Base-by-base conservation (phyloP, 805 yeast genomes). In the Maudiozyma bulderi region DNA sequence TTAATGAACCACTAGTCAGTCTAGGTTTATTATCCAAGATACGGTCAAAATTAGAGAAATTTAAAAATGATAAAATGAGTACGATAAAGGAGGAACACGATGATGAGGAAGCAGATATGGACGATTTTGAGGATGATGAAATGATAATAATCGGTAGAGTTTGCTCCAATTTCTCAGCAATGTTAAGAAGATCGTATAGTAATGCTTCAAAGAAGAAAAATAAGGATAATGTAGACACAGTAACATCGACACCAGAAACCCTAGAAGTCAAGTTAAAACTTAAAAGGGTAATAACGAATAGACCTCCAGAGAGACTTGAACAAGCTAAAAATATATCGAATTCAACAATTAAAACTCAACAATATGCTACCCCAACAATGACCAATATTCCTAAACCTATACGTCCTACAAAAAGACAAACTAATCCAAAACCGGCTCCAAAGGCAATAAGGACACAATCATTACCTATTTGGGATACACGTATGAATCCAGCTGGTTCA, bases 371-470 rank as follows among this genome's bases (percentile, higher is more conserved):
- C 8, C 44, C 46, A 9, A 15, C 42, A 15, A 20, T 14, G 11
- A 46, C 43, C 5, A 42, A 14, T 34, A 43, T 43, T 8, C 8
- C 45, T 13, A 48, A 45, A 31, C 32, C 51, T 4, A 32, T 33
- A 4, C 26, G 39, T 29, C 13, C 28, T 13, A 44, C 10, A 4
- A 52, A 50, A 45, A 61, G 74, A 46, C 64, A 58, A 47, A 71
- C 70, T n/a, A 72, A 72, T 53, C 69, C 70, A 40, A 66, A 60
- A 37, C 74, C 75, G 3, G 75, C 75, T n/a, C 76, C 74, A 47
- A 72, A 67, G 54, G 77, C 77, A 5, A 65, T 57, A 32, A 64
- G 76, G 57, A 72, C 77, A 1, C 73, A 70, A 53, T 73, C 77
- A 1, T 55, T 73, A 40, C 77, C 77, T 5, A 59, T 65, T 14